A percentile compares a stretch with the other conserved stretches of the same genome.
Conservation (phyloP, 768 basidiomycete species). For the Phaffia tasmanica region DNA sequence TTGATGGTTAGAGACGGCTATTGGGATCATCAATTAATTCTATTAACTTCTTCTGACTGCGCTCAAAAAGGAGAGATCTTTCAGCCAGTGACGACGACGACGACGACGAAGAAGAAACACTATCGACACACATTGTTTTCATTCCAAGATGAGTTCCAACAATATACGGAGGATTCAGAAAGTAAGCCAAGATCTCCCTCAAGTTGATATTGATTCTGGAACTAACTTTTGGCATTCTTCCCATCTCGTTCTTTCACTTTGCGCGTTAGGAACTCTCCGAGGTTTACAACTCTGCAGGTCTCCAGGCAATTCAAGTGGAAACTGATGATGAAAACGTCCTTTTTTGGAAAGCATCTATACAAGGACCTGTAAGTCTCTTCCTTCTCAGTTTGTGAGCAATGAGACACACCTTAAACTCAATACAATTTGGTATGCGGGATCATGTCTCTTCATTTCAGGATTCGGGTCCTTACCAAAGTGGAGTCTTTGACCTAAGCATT, state of each 20-base stretch:
- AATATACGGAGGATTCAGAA: slow-evolving; percentile 20
- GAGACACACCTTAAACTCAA: not conserved
- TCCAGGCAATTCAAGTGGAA: slow-evolving; percentile 31
- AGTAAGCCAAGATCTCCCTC: not conserved
- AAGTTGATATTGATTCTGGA: not conserved
- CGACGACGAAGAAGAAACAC: not conserved
- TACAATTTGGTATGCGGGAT: not conserved
- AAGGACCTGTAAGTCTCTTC: slow-evolving; percentile 34
- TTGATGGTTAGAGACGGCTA: not conserved
- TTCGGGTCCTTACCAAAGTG: slow-evolving; percentile 35
- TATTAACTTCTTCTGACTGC: too few species aligned
- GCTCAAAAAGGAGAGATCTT: too few species aligned
- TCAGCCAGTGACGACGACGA: not conserved
- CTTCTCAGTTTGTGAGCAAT: not conserved
- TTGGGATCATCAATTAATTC: not conserved
- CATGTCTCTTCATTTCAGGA: slow-evolving; percentile 12
- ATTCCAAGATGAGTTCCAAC: slow-evolving; percentile 1
- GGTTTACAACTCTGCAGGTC: slow-evolving; percentile 14
- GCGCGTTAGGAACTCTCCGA: slow-evolving; percentile 19
- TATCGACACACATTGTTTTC: not conserved
- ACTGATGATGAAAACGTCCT: slow-evolving; percentile 36
- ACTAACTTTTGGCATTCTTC: not conserved
- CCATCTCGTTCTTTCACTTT: not conserved
- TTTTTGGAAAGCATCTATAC: slow-evolving; percentile 33
- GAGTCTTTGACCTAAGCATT: slow-evolving; percentile 35